A percentile compares a stretch with the other conserved stretches of the same genome.
These are phyloP conservation scores for Acidomyces sp. DNA, from an alignment of 495 filamentous ascomycete species.

Conservation along the genomic window DNA sequence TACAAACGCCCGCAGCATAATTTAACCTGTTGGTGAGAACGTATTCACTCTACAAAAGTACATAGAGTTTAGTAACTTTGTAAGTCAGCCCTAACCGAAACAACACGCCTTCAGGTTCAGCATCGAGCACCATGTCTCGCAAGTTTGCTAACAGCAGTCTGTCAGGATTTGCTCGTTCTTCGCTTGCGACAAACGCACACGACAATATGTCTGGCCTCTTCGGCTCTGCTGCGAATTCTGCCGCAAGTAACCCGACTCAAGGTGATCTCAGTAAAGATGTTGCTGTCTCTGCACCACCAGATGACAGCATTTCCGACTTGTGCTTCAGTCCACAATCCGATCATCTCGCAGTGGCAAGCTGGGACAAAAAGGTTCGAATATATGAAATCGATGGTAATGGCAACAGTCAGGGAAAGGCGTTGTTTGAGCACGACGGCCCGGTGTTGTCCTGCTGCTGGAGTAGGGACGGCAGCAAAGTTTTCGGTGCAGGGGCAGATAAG, in stretches of 20 bases:
- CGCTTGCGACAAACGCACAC: no score
- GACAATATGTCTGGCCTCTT: constrained; percentile 61
- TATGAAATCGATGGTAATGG: constrained; percentile 69
- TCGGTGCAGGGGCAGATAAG: constrained; percentile 77
- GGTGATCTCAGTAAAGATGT: constrained; percentile 89
- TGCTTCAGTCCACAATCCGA: constrained; percentile 66
- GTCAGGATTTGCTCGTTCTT: no score
- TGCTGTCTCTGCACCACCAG: constrained; percentile 57
- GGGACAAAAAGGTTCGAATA: constrained; percentile 90
- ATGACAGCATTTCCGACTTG: constrained; percentile 76
- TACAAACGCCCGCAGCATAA: no score
- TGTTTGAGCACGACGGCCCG: constrained; percentile 63
- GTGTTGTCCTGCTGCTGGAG: constrained; percentile 73
- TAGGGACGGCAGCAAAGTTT: constrained; percentile 64
- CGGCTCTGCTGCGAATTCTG: constrained; percentile 38
- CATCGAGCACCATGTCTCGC: no score
- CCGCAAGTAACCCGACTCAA: constrained; percentile 50
- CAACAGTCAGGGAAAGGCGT: constrained; percentile 60
- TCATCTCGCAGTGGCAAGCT: constrained; percentile 72
- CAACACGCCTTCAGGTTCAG: no score
- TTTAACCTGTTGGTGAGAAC: no score
- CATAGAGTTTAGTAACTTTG: no score
- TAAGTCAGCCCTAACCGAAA: no score
- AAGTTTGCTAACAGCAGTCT: no score
- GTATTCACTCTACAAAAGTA: no score